A percentile compares a stretch with the other conserved stretches of the same genome.
Conservation (phyloP, 192 early-diverging fungal genomes). For the Backusella westeae region DNA sequence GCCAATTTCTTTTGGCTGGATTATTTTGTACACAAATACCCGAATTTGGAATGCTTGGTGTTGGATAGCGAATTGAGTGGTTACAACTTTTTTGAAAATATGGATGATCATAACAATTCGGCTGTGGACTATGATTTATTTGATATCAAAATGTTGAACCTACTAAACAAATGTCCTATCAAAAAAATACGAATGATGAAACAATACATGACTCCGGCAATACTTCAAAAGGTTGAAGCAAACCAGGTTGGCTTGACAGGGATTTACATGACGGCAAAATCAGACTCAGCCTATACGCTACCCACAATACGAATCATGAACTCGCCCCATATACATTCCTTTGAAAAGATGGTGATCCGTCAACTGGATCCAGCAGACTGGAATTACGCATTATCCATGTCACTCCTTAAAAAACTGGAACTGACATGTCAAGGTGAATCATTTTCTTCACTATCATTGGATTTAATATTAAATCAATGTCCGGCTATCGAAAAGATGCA, state of each 20-base stretch:
- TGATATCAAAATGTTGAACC: background rate
- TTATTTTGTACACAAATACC: background rate
- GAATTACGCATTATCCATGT: background rate
- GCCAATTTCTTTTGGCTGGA: background rate
- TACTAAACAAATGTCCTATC: background rate
- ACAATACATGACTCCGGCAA: background rate
- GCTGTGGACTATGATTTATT: background rate
- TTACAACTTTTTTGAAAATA: background rate
- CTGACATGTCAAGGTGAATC: background rate
- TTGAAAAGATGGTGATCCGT: background rate
- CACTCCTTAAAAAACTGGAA: background rate
- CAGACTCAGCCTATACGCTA: background rate
- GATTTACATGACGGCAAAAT: background rate
- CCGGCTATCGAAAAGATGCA: background rate
- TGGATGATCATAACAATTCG: background rate
- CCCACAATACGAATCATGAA: background rate
- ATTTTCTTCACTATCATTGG: background rate
- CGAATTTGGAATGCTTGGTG: background rate
- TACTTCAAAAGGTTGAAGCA: background rate
- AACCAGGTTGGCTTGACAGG: background rate
- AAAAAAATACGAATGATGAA: background rate
- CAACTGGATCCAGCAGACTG: background rate
- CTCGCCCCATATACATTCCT: background rate
- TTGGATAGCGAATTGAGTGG: background rate
- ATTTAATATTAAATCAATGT: background rate